Conservation (phyloP, 306 rosid genomes). For the Dicorynia guianensis region DNA sequence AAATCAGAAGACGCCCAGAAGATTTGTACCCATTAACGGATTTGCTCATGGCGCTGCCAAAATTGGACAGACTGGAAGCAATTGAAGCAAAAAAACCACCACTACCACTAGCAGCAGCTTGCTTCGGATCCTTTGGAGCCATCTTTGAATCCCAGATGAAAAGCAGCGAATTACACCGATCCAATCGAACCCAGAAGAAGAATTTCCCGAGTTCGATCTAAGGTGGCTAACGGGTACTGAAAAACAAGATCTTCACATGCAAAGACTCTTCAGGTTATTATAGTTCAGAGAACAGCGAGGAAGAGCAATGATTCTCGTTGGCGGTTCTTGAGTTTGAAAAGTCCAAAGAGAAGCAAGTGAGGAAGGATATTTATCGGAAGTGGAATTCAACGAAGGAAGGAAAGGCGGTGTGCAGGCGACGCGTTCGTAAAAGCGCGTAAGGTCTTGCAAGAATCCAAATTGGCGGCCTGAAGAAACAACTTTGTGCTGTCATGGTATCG, state of each 20-base stretch:
- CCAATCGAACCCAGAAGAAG: conserved; percentile 36
- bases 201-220: conserved; percentile 40
- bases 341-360: conserved; percentile 40
- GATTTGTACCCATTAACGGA: conserved; percentile 71
- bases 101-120: conserved; percentile 39
- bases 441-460: too few relatives aligned
- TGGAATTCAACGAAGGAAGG: too few relatives aligned
- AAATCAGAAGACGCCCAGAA: neutral
- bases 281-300: conserved; percentile 49
- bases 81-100: conserved; percentile 76
- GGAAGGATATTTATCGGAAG: neutral
- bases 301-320: conserved; percentile 51
- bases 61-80: conserved; percentile 69
- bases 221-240: conserved; percentile 27
- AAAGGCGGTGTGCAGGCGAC: too few relatives aligned
- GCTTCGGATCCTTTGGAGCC: conserved; percentile 76
- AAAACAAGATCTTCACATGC: conserved; percentile 6
- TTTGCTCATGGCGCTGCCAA: conserved; percentile 69
- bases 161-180: conserved; percentile 25
- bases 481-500: too few relatives aligned
- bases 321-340: conserved; percentile 66
- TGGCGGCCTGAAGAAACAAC: too few relatives aligned
- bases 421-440: too few relatives aligned
- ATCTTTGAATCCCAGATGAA: conserved; percentile 44
- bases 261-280: neutral